Percentiles rank a stretch among this genome's conserved stretches.
These are phyloP conservation scores for Ensete glaucum DNA, from an alignment of 176 grass and related monocot genomes.

Conservation along the genomic window DNA sequence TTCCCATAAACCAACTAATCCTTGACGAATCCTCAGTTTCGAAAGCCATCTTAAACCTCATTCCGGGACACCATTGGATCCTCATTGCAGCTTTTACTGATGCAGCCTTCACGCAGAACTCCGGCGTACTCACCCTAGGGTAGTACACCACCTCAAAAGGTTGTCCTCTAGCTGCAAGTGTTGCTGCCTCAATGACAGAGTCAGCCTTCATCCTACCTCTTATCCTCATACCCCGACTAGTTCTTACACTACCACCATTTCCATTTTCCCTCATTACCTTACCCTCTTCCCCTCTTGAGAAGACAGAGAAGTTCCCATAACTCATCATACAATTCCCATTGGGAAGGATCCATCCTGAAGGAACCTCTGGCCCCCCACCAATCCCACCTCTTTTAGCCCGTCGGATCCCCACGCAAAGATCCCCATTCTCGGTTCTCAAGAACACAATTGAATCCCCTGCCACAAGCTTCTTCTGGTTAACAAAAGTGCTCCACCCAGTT, in stretches of 20 bases:
- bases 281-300: slow-evolving; percentile 51
- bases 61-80: slow-evolving; percentile 13
- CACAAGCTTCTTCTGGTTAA: slow-evolving; percentile 98
- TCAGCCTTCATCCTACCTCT: neutral
- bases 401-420: slow-evolving; percentile 89
- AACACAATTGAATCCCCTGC: slow-evolving; percentile 99
- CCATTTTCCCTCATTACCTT: slow-evolving; percentile 21
- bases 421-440: slow-evolving; percentile 74
- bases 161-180: slow-evolving; percentile 11
- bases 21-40: slow-evolving; percentile 21
- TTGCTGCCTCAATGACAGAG: slow-evolving; percentile 18
- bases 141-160: slow-evolving; percentile 18
- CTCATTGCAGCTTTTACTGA: slow-evolving; percentile 20
- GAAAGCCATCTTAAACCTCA: slow-evolving; percentile 26
- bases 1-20: slow-evolving; percentile 25
- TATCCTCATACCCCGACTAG: slow-evolving; percentile 4
- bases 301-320: slow-evolving; percentile 58
- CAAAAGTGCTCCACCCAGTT: slow-evolving; percentile 97
- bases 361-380: slow-evolving; percentile 26
- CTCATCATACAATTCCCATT: slow-evolving; percentile 1
- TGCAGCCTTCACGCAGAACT: slow-evolving; percentile 21
- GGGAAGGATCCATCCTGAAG: slow-evolving; percentile 19
- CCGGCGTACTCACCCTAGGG: slow-evolving; percentile 12
- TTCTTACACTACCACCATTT: slow-evolving; percentile 9
- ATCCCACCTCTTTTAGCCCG: slow-evolving; percentile 70